Evolutionary conservation across 805 yeast species (phyloP).

Genomic region (Ogataea minuta): DNA sequence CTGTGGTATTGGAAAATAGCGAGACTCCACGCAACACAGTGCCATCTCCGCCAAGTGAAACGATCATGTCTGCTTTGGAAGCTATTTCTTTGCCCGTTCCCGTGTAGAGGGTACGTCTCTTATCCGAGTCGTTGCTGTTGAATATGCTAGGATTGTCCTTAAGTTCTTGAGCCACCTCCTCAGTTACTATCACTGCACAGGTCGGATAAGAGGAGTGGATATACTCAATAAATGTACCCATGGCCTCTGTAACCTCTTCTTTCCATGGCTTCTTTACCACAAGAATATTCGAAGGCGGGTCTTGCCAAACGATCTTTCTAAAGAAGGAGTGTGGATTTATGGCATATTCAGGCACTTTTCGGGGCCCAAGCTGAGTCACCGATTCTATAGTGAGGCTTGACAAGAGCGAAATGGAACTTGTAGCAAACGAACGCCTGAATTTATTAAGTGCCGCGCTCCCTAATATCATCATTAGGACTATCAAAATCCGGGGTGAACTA

Average conservation of each 20-base stretch:
- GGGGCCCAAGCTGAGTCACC: conserved; percentile 15
- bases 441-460: background rate
- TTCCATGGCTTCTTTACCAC: conserved; percentile 87
- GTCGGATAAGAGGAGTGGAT: conserved; percentile 59
- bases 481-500: conserved; percentile 9
- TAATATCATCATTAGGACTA: conserved; percentile 5
- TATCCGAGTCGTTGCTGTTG: background rate
- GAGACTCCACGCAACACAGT: conserved; percentile 85
- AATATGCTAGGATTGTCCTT: conserved; percentile 4
- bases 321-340: conserved; percentile 58
- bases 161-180: conserved; percentile 68
- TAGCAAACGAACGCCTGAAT: background rate
- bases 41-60: conserved; percentile 96
- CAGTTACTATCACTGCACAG: conserved; percentile 76
- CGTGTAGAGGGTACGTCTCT: conserved; percentile 46
- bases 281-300: conserved; percentile 69
- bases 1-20: conserved; percentile 62
- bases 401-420: background rate
- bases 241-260: conserved; percentile 57
- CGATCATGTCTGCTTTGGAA: conserved; percentile 70
- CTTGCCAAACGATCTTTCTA: conserved; percentile 66
- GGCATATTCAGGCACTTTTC: conserved; percentile 50
- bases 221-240: conserved; percentile 61
- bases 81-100: conserved; percentile 59
- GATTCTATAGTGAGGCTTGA: conserved; percentile 7